A percentile compares a stretch with the other conserved stretches of the same genome.
Evolutionary conservation across 1,284 basidiomycete species (phyloP).

Genomic region (Rhodotorula sp.): DNA sequence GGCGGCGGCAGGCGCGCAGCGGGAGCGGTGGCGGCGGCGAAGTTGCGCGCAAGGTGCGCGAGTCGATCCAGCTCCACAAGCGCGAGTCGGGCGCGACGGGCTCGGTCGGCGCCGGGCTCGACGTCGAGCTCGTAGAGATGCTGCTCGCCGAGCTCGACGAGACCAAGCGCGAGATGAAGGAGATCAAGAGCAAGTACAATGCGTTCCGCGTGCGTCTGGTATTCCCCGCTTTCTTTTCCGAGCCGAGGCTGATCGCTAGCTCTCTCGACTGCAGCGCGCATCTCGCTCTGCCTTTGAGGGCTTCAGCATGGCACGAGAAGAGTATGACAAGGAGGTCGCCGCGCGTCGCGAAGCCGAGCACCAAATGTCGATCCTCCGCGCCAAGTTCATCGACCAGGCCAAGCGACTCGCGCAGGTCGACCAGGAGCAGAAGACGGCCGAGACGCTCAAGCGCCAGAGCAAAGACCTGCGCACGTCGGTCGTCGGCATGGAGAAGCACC

Average conservation of each 20-base stretch:
- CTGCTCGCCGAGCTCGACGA: slow-evolving; percentile 70
- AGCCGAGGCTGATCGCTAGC: not conserved
- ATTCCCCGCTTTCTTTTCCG: not conserved
- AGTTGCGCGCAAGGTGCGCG: slow-evolving; percentile 45
- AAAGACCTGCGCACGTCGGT: slow-evolving; percentile 77
- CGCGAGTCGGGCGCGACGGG: slow-evolving; percentile 55
- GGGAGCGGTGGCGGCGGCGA: slow-evolving; percentile 19
- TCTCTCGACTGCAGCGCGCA: slow-evolving; percentile 34
- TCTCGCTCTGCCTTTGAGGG: slow-evolving; percentile 63
- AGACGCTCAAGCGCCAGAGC: slow-evolving; percentile 73
- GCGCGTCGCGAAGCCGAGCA: slow-evolving; percentile 85
- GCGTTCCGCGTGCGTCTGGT: slow-evolving; percentile 71
- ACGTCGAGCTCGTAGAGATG: slow-evolving; percentile 70
- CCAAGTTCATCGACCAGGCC: slow-evolving; percentile 84
- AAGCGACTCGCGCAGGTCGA: slow-evolving; percentile 78
- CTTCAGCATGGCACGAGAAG: slow-evolving; percentile 83
- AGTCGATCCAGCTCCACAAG: slow-evolving; percentile 47
- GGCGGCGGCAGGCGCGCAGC: no score
- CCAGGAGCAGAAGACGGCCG: slow-evolving; percentile 67
- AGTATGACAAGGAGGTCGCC: slow-evolving; percentile 87
- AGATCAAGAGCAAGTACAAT: slow-evolving; percentile 76
- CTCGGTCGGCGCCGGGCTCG: slow-evolving; percentile 56
- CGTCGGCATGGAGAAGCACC: slow-evolving; percentile 74
- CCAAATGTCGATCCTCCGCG: slow-evolving; percentile 79
- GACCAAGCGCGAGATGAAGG: slow-evolving; percentile 63